These are phyloP conservation scores for Aspergillus japonicus DNA, from an alignment of 2,329 filamentous ascomycete species.

Conservation along the genomic window DNA sequence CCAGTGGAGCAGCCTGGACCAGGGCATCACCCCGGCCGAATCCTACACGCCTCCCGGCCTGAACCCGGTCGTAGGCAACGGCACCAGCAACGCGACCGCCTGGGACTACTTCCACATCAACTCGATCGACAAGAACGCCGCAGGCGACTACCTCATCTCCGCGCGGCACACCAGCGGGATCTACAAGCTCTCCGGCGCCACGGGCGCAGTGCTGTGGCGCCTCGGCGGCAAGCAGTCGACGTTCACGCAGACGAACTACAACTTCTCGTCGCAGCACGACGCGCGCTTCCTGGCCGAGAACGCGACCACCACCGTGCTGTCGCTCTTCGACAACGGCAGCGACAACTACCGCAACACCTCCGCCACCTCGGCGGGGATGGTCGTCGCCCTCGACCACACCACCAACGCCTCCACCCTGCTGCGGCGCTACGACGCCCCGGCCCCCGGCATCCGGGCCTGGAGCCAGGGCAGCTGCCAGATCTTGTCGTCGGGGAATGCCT, in stretches of 20 bases:
- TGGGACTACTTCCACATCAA: slow-evolving; percentile 37
- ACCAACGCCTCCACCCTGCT: neutral
- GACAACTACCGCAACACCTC: slow-evolving; percentile 1
- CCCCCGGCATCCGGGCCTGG: neutral
- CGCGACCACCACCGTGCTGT: neutral
- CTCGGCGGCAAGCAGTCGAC: slow-evolving; percentile 24
- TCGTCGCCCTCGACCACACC: neutral
- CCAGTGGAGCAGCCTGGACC: slow-evolving; percentile 8
- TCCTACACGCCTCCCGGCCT: neutral
- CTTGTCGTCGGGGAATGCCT: neutral
- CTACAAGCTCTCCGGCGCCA: slow-evolving; percentile 28
- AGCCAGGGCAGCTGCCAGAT: neutral
- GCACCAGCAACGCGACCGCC: slow-evolving; percentile 5
- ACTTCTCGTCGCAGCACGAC: slow-evolving; percentile 33
- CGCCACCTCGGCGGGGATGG: neutral
- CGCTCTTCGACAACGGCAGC: slow-evolving; percentile 28
- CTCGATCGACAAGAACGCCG: slow-evolving; percentile 14
- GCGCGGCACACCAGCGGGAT: slow-evolving; percentile 27
- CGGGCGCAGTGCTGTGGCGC: slow-evolving; percentile 30
- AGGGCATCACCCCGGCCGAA: slow-evolving; percentile 24
- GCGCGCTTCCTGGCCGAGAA: slow-evolving; percentile 11
- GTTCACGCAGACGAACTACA: slow-evolving; percentile 31
- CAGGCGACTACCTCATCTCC: slow-evolving; percentile 30
- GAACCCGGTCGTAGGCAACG: slow-evolving; percentile 17
- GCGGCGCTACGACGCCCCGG: neutral